These are phyloP conservation scores for Carex myosuroides DNA, from an alignment of 176 grass and related monocot genomes.

Conservation along the genomic window DNA sequence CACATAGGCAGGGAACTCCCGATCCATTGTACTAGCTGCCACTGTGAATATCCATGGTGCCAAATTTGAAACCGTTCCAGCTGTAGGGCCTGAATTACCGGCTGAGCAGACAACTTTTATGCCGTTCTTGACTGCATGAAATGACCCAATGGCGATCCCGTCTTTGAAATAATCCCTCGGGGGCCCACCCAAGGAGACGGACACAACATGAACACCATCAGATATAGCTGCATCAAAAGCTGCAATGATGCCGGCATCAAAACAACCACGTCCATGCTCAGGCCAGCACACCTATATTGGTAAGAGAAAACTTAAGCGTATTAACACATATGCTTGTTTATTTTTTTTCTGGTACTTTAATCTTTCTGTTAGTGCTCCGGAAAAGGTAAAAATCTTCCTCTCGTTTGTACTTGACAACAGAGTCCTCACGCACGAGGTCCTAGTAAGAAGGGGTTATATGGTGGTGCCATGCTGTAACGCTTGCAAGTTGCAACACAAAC, in stretches of 20 bases:
- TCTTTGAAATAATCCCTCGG: conserved; percentile 20
- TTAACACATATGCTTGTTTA: neutral
- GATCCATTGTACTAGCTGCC: conserved; percentile 44
- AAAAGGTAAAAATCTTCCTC: too few relatives aligned
- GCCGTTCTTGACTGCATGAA: conserved; percentile 53
- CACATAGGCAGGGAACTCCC: conserved; percentile 39
- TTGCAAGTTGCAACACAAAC: too few relatives aligned
- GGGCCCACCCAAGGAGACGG: conserved; percentile 52
- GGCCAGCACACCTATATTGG: conserved; percentile 37
- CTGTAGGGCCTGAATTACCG: conserved; percentile 41
- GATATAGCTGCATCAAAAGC: conserved; percentile 68
- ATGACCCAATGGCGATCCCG: conserved; percentile 43
- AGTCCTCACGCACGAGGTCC: too few relatives aligned
- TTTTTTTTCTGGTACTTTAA: neutral
- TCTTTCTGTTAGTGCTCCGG: too few relatives aligned
- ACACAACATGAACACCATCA: conserved; percentile 67
- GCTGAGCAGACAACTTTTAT: conserved; percentile 65
- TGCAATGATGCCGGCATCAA: conserved; percentile 47
- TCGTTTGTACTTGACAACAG: too few relatives aligned
- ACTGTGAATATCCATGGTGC: conserved; percentile 81
- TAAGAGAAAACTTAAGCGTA: neutral
- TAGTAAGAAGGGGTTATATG: too few relatives aligned
- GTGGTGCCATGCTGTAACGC: too few relatives aligned
- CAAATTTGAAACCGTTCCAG: conserved; percentile 34
- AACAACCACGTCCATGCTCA: conserved; percentile 24